Conservation (phyloP, 1,139 yeast genomes). For the Dujonia santamariae region DNA sequence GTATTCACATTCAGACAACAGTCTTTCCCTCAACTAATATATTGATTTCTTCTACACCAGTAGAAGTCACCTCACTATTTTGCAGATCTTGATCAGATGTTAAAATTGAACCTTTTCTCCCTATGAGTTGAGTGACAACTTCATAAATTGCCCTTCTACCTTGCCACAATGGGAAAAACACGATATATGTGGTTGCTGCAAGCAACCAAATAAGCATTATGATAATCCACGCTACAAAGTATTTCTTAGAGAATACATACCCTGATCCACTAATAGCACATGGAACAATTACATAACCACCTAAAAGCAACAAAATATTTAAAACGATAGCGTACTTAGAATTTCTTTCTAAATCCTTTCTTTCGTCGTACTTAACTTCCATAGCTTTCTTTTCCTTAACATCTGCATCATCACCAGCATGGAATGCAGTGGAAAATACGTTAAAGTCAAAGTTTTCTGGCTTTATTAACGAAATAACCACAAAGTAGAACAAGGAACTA, state of each 20-base stretch:
- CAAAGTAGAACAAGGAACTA: conserved; percentile 22
- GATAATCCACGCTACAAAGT: conserved; percentile 28
- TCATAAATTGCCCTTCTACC: conserved; percentile 18
- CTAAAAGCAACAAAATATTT: conserved; percentile 15
- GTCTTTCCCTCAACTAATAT: background rate
- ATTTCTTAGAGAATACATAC: conserved; percentile 26
- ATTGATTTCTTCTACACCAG: background rate
- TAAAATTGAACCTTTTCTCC: background rate
- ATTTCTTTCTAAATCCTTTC: conserved; percentile 19
- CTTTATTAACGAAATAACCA: conserved; percentile 21
- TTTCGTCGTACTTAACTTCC: conserved; percentile 17
- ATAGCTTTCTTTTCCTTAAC: conserved; percentile 23
- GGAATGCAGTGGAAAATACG: conserved; percentile 16
- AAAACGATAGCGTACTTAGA: conserved; percentile 17
- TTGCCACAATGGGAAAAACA: conserved; percentile 35
- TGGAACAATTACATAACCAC: conserved; percentile 21
- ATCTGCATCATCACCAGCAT: conserved; percentile 33
- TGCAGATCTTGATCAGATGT: background rate
- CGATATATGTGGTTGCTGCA: conserved; percentile 29
- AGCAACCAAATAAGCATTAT: conserved; percentile 30
- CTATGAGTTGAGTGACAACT: background rate
- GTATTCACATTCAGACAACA: too few relatives aligned
- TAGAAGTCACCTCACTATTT: background rate
- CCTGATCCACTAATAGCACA: conserved; percentile 25
- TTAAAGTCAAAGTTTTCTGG: conserved; percentile 27